Evolutionary conservation across 345 rosid genomes (phyloP).

Genomic region (Camelina sativa): DNA sequence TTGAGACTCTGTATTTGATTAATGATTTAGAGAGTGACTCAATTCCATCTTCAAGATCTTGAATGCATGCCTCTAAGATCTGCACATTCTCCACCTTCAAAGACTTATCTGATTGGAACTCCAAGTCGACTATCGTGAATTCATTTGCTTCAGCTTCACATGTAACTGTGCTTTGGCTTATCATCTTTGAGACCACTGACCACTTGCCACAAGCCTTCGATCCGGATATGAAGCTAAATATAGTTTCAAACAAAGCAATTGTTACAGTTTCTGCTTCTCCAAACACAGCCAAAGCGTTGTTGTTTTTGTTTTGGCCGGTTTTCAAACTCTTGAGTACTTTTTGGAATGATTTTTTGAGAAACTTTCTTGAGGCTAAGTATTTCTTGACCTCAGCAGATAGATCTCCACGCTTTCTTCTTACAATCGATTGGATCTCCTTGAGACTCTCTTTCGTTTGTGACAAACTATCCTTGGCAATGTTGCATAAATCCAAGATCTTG

Average conservation of each 20-base stretch:
- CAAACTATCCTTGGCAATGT: constrained; percentile 37
- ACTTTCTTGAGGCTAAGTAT: constrained; percentile 44
- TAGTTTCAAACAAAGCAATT: constrained; percentile 42
- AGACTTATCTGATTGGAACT: constrained; percentile 32
- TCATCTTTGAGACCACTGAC: constrained; percentile 49
- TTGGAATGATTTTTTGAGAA: constrained; percentile 41
- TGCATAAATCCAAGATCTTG: constrained; percentile 47
- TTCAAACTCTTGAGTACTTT: constrained; percentile 47
- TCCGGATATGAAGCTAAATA: constrained; percentile 48
- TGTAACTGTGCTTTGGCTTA: constrained; percentile 38
- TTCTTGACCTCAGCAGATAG: constrained; percentile 41
- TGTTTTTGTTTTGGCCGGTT: constrained; percentile 30
- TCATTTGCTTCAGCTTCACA: constrained; percentile 45
- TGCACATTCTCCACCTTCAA: constrained; percentile 39
- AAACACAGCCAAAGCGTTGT: constrained; percentile 31
- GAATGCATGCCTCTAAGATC: constrained; percentile 47
- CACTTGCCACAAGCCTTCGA: constrained; percentile 38
- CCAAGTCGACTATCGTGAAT: constrained; percentile 41
- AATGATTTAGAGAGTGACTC: constrained; percentile 47
- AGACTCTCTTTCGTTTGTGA: constrained; percentile 43
- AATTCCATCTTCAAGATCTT: constrained; percentile 58
- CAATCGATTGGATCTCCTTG: constrained; percentile 43
- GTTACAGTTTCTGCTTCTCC: constrained; percentile 46
- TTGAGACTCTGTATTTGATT: constrained; percentile 50
- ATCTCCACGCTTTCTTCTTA: constrained; percentile 44